These are phyloP conservation scores for Lentinula sp. DNA, from an alignment of 768 basidiomycete species.

Conservation along the genomic window DNA sequence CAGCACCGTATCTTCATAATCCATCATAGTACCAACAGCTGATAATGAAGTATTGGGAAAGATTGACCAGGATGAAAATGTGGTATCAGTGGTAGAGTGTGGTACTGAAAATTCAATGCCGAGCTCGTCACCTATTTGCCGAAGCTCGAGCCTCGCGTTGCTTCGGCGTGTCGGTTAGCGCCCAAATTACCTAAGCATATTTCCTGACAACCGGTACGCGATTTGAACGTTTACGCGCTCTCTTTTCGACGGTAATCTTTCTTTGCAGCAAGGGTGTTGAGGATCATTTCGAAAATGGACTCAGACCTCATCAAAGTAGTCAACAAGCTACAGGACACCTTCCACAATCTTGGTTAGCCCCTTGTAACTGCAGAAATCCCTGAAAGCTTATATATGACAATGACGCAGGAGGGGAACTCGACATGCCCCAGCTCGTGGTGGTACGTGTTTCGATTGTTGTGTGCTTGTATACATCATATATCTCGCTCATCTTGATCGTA, in stretches of 20 bases:
- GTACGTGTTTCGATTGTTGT: slow-evolving; percentile 38
- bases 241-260: slow-evolving; percentile 6
- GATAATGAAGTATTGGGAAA: not conserved
- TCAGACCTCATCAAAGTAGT: slow-evolving; percentile 91
- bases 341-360: slow-evolving; percentile 74
- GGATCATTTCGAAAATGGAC: slow-evolving; percentile 57
- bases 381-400: slow-evolving; percentile 6
- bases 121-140: too few species aligned
- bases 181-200: not conserved
- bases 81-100: too few species aligned
- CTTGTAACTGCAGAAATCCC: slow-evolving; percentile 8
- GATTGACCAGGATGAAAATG: not conserved
- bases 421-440: slow-evolving; percentile 89
- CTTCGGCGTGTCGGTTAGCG: not conserved
- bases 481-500: slow-evolving; percentile 20
- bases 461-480: too few species aligned
- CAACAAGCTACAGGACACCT: slow-evolving; percentile 93
- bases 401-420: slow-evolving; percentile 73
- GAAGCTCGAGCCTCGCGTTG: not conserved
- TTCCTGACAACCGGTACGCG: not conserved
- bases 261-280: slow-evolving; percentile 5
- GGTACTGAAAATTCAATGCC: too few species aligned
- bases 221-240: not conserved
- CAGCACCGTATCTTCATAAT: not conserved
- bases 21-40: not conserved